These are phyloP conservation scores for Catenaria anguillulae DNA, from an alignment of 371 early-diverging fungal genomes.

Conservation along the genomic window DNA sequence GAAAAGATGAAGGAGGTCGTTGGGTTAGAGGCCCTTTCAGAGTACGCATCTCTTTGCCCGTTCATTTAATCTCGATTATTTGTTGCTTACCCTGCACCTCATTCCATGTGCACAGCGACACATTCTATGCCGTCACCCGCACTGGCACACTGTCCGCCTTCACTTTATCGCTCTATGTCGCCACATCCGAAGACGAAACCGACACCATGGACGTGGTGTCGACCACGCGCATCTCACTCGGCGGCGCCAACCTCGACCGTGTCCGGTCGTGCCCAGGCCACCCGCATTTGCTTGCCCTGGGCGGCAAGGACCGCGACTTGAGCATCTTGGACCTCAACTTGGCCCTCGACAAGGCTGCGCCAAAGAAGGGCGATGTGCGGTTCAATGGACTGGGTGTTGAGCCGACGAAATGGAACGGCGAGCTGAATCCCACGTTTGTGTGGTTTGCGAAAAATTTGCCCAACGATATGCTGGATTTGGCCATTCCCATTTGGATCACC, in stretches of 20 bases:
- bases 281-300: slow-evolving; percentile 56
- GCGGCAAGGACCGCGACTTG: slow-evolving; percentile 73
- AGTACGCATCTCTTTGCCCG: too few relatives aligned
- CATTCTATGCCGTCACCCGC: background rate
- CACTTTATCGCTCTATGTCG: background rate
- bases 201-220: background rate
- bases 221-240: background rate
- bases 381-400: background rate
- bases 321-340: slow-evolving; percentile 52
- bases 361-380: background rate
- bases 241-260: slow-evolving; percentile 31
- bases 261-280: slow-evolving; percentile 54
- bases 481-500: slow-evolving; percentile 74
- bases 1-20: background rate
- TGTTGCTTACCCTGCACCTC: background rate
- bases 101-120: background rate
- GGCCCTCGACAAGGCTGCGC: slow-evolving; percentile 3
- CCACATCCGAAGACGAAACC: background rate
- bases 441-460: slow-evolving; percentile 50
- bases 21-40: background rate
- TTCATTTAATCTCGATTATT: background rate
- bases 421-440: slow-evolving; percentile 18
- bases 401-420: background rate
- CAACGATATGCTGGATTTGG: slow-evolving; percentile 55
- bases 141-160: background rate